phyloP scores from a whole-genome alignment of 768 basidiomycete species.

The Pulveroboletus sp. region DNA sequence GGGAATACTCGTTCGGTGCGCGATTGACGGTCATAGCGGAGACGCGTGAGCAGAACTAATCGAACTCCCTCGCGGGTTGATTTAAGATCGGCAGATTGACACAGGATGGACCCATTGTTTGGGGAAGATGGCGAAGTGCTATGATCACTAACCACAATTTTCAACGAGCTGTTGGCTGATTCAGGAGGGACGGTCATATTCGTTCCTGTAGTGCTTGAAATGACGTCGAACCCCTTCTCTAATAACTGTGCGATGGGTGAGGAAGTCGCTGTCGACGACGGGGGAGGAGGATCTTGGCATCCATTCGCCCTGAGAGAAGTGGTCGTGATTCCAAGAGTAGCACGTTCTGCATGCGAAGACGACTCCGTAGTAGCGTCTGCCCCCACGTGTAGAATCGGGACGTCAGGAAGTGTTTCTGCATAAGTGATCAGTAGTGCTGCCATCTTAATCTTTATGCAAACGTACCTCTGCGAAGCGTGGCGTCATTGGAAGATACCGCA shows the following conservation, averaged over 20 bases:
- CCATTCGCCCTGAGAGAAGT: slow-evolving; percentile 6
- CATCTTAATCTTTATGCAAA: neutral
- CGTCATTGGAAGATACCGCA: slow-evolving; percentile 5
- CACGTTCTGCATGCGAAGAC: slow-evolving; percentile 8
- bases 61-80: slow-evolving; percentile 60
- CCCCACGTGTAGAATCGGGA: slow-evolving; percentile 12
- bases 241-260: slow-evolving; percentile 10
- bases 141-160: slow-evolving; percentile 30
- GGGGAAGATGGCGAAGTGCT: slow-evolving; percentile 13
- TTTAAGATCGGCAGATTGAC: slow-evolving; percentile 26
- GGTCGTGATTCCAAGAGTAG: slow-evolving; percentile 8
- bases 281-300: slow-evolving; percentile 3
- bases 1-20: slow-evolving; percentile 62
- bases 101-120: slow-evolving; percentile 3
- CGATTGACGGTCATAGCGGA: slow-evolving; percentile 57
- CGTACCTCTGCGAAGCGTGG: slow-evolving; percentile 17
- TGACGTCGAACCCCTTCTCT: slow-evolving; percentile 15
- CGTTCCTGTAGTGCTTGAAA: slow-evolving; percentile 8
- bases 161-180: slow-evolving; percentile 13
- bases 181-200: slow-evolving; percentile 10
- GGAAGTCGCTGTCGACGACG: slow-evolving; percentile 12
- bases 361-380: slow-evolving; percentile 4
- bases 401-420: slow-evolving; percentile 14
- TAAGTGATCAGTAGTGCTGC: slow-evolving; percentile 9
- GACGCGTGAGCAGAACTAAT: slow-evolving; percentile 59